Evolutionary conservation across 768 basidiomycete genomes (phyloP).

Genomic region (Boletus rubescentipes): DNA sequence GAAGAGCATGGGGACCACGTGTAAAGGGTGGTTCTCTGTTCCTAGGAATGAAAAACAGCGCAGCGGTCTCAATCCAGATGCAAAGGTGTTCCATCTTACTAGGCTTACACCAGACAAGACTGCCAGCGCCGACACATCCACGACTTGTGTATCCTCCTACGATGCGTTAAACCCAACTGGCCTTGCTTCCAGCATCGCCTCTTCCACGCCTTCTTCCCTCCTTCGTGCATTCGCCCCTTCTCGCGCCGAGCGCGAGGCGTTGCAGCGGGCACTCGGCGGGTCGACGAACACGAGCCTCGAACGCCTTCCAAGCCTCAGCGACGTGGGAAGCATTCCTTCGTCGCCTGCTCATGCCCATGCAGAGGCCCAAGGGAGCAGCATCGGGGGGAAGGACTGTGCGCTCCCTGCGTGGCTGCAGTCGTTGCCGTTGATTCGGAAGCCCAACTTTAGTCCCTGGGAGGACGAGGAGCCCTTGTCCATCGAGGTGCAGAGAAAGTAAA

Average conservation of each 20-base stretch:
- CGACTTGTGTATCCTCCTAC: conserved; percentile 30
- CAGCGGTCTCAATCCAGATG: conserved; percentile 81
- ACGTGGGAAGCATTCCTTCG: conserved; percentile 71
- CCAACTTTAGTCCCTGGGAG: conserved; percentile 82
- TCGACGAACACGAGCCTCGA: conserved; percentile 76
- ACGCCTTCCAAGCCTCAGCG: conserved; percentile 73
- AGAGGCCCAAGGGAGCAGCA: conserved; percentile 19
- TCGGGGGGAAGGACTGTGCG: conserved; percentile 30
- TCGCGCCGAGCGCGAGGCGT: conserved; percentile 80
- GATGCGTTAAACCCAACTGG: conserved; percentile 65
- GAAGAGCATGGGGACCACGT: conserved; percentile 28
- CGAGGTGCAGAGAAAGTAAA: conserved; percentile 25
- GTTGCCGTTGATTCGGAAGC: conserved; percentile 63
- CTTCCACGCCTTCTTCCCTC: conserved; percentile 48
- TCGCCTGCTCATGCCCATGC: conserved; percentile 58
- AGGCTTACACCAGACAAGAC: conserved; percentile 20
- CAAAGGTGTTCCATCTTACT: conserved; percentile 74
- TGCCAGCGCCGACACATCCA: conserved; percentile 11
- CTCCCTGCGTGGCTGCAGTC: conserved; percentile 70
- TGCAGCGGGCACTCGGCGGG: conserved; percentile 75
- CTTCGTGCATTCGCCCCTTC: conserved; percentile 87
- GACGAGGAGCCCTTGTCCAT: conserved; percentile 53
- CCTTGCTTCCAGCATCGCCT: conserved; percentile 36
- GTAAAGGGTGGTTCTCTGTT: conserved; percentile 49
- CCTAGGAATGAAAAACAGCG: conserved; percentile 48